phyloP scores from a whole-genome alignment of 176 grass and related monocot species.

The Zoysia japonica region DNA sequence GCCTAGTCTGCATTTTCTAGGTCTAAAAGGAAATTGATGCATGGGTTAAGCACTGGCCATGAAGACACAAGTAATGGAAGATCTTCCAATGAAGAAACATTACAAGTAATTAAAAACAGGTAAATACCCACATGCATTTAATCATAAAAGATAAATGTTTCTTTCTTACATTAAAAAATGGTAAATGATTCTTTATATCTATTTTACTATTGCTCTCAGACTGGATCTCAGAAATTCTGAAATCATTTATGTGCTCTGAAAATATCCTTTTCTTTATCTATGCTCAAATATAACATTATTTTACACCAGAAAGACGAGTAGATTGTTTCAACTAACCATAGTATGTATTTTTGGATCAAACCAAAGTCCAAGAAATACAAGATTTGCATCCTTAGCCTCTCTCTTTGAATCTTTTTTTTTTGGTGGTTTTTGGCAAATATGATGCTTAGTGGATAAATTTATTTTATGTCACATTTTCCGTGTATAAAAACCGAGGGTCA shows the following conservation, averaged over 20 bases:
- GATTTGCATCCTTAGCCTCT: background rate
- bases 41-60: conserved; percentile 29
- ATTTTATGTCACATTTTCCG: background rate
- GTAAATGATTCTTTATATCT: conserved; percentile 15
- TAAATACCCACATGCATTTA: conserved; percentile 34
- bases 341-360: background rate
- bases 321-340: background rate
- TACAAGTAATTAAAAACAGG: conserved; percentile 66
- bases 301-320: background rate
- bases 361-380: background rate
- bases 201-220: background rate
- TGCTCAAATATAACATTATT: background rate
- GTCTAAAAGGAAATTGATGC: conserved; percentile 54
- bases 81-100: conserved; percentile 68
- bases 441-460: background rate
- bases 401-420: background rate
- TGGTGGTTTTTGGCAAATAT: conserved; percentile 12
- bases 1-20: conserved; percentile 39
- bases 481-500: background rate
- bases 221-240: conserved; percentile 17
- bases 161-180: background rate
- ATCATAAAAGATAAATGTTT: background rate
- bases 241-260: conserved; percentile 1
- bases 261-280: conserved; percentile 1
- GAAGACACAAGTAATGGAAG: conserved; percentile 36